Evolutionary conservation across 2,329 filamentous ascomycete species (phyloP), one percentile per base, ranked within the genome.

Genomic region (Cercospora sojina): DNA sequence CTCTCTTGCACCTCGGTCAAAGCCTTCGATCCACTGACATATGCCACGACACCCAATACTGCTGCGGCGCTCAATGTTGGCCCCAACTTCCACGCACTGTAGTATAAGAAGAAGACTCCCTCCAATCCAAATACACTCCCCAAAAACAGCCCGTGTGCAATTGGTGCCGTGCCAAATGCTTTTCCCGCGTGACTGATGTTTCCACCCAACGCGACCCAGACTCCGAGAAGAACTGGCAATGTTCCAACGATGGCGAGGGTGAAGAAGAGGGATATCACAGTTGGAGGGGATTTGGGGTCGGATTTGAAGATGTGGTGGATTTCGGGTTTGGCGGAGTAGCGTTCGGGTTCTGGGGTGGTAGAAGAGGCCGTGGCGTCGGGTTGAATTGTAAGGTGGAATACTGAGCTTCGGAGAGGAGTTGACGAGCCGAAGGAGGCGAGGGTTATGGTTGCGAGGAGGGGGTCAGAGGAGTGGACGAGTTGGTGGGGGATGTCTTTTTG

Each of bases 71-170:
- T 93, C 59, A 99, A 83, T 13, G 88, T 88, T 83, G 97, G 90
- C 85, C 98, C 97, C 55, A 99, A 84, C 76, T 90, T 97, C 93
- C 94, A 97, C 76, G 82, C 87, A 62, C 87, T 90, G 81, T 98
- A 98, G 85, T 99, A 99, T 71, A 97, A 81, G 83, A 95, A 94
- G 81, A 99, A 97, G 64, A 97, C 88, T 16, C 87, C 91, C 79
- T 99, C 95, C 83, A 99, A 91, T 23, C 89, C 88, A 43, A 97
- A 68, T 64, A 99, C 88, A 5, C 93, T 97, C 60, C 91, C 91
- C 72, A 96, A 91, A 83, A 98, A 99, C 35, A 93, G 79, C 31
- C 83, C 83, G 77, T 99, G 94, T 5, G 94, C 90, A 51, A 97
- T 73, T 2, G 95, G 94, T 0, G 92, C 91, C 23, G 86, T 83